Percentiles rank a stretch among this genome's conserved stretches.
Conservation (phyloP, 345 rosid species). For the Populus davidiana region DNA sequence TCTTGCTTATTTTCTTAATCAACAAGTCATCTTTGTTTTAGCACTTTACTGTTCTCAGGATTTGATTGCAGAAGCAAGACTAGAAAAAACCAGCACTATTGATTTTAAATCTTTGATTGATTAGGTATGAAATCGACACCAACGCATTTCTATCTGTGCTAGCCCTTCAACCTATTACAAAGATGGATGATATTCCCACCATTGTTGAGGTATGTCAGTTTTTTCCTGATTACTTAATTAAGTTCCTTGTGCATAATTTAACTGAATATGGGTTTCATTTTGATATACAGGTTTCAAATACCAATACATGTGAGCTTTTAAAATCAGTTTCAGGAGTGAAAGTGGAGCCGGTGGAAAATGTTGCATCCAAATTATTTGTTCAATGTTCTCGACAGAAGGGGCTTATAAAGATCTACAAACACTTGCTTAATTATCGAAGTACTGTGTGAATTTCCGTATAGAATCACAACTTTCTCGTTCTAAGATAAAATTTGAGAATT, state of each 20-base stretch:
- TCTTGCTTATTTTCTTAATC: not conserved
- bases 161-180: conserved; percentile 81
- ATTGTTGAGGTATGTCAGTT: conserved; percentile 76
- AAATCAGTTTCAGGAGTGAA: conserved; percentile 82
- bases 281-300: conserved; percentile 67
- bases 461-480: not conserved
- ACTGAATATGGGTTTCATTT: conserved; percentile 10
- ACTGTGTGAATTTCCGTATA: conserved; percentile 27
- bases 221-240: not conserved
- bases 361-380: conserved; percentile 87
- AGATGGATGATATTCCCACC: conserved; percentile 74
- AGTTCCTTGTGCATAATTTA: conserved; percentile 8
- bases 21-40: not conserved
- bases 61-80: not conserved
- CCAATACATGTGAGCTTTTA: conserved; percentile 77
- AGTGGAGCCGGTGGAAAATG: conserved; percentile 88
- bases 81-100: conserved; percentile 11
- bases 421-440: conserved; percentile 93
- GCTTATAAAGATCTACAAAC: conserved; percentile 87
- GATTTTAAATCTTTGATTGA: conserved; percentile 29
- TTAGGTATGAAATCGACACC: conserved; percentile 89
- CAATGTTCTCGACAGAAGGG: conserved; percentile 96
- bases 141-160: conserved; percentile 89
- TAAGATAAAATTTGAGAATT: no score
- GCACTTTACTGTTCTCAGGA: not conserved